phyloP scores from a whole-genome alignment of 2,329 filamentous ascomycete genomes.

The Ophiostoma quercus region DNA sequence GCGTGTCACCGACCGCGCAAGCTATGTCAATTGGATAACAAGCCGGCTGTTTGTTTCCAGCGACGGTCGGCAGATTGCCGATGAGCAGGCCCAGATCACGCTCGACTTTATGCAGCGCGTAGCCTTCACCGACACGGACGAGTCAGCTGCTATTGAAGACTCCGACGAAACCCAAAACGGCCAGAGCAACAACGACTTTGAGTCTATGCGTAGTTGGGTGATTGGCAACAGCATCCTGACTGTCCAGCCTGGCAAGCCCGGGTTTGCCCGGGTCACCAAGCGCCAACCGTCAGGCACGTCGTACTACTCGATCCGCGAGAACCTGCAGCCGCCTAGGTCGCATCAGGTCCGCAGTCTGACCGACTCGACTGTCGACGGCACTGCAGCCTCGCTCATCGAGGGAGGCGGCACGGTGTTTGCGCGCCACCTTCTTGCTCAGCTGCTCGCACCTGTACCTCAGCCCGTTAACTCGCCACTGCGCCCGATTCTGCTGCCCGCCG shows the following conservation, averaged over 20 bases:
- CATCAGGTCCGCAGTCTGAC: slow-evolving; percentile 40
- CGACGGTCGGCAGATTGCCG: slow-evolving; percentile 65
- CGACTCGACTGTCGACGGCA: background rate
- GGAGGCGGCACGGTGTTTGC: slow-evolving; percentile 44
- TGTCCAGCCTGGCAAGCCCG: slow-evolving; percentile 62
- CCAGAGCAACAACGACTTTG: slow-evolving; percentile 56
- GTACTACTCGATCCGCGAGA: slow-evolving; percentile 54
- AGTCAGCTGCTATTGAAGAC: slow-evolving; percentile 53
- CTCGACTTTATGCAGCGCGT: slow-evolving; percentile 92
- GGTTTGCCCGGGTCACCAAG: slow-evolving; percentile 66
- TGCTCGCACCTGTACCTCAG: slow-evolving; percentile 60
- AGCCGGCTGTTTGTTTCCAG: slow-evolving; percentile 77
- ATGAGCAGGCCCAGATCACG: slow-evolving; percentile 90
- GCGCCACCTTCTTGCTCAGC: slow-evolving; percentile 65
- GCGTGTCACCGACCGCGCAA: slow-evolving; percentile 75
- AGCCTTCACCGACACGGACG: slow-evolving; percentile 77
- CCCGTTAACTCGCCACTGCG: slow-evolving; percentile 52
- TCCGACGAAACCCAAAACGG: slow-evolving; percentile 50
- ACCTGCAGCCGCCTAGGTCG: slow-evolving; percentile 53
- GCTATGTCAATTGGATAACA: slow-evolving; percentile 84
- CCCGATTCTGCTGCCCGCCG: slow-evolving; percentile 68
- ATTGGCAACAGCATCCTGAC: slow-evolving; percentile 70
- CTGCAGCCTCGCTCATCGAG: background rate
- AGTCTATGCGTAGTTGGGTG: slow-evolving; percentile 59
- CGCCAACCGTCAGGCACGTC: slow-evolving; percentile 65